phyloP scores from a whole-genome alignment of 805 yeast species.

The Candida mattraensis region DNA sequence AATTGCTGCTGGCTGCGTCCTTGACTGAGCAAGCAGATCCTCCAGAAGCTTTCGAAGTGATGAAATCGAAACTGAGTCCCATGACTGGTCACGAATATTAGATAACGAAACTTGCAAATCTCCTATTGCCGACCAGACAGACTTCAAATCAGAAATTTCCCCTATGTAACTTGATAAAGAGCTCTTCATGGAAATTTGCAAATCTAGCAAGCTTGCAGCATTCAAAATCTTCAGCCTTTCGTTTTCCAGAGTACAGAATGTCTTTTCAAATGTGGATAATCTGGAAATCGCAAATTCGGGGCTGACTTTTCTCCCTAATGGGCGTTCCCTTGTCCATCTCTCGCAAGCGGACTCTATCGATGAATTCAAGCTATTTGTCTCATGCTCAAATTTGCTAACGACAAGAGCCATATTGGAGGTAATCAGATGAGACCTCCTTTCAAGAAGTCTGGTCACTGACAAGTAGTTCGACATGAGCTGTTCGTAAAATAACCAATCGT shows the following conservation, averaged over 20 bases:
- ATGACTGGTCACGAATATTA: constrained; percentile 40
- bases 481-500: constrained; percentile 59
- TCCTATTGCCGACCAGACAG: constrained; percentile 65
- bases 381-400: constrained; percentile 44
- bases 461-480: constrained; percentile 55
- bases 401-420: constrained; percentile 40
- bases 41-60: constrained; percentile 50
- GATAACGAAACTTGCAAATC: constrained; percentile 48
- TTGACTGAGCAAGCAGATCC: constrained; percentile 43
- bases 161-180: constrained; percentile 36
- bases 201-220: constrained; percentile 37
- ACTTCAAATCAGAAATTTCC: constrained; percentile 55
- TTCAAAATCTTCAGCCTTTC: constrained; percentile 24
- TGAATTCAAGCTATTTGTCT: constrained; percentile 37
- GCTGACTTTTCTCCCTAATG: constrained; percentile 41
- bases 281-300: constrained; percentile 45
- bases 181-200: constrained; percentile 31
- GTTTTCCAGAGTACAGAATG: constrained; percentile 11
- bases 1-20: constrained; percentile 55
- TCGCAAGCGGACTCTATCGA: constrained; percentile 30
- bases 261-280: constrained; percentile 30
- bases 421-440: constrained; percentile 26
- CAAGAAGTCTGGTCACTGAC: constrained; percentile 40
- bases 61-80: constrained; percentile 51
- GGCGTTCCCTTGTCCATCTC: constrained; percentile 52